Conservation (phyloP, 1,284 basidiomycete genomes). For the Melampsora larici-populina region DNA sequence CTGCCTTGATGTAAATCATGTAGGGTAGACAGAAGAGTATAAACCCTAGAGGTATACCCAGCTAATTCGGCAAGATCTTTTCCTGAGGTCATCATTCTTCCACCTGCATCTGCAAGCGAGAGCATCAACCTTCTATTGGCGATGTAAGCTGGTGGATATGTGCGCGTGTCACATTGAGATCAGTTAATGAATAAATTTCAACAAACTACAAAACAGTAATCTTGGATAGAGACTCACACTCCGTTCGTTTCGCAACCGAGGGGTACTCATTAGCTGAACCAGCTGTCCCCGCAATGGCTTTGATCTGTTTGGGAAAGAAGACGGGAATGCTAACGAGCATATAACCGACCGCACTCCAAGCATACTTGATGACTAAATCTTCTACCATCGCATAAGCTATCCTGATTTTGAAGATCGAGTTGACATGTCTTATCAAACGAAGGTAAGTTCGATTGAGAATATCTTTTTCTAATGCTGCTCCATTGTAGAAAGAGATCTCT, state of each 20-base stretch:
- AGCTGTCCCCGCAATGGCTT: slow-evolving; percentile 15
- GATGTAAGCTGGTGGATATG: slow-evolving; percentile 62
- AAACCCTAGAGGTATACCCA: slow-evolving; percentile 83
- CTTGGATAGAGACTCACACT: slow-evolving; percentile 19
- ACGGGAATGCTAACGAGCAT: slow-evolving; percentile 82
- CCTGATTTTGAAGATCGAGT: slow-evolving; percentile 80
- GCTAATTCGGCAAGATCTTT: slow-evolving; percentile 84
- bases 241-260: slow-evolving; percentile 43
- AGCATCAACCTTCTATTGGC: slow-evolving; percentile 88
- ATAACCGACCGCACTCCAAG: slow-evolving; percentile 88
- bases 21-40: slow-evolving; percentile 78
- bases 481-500: slow-evolving; percentile 94
- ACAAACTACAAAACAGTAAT: not conserved
- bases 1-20: slow-evolving; percentile 62
- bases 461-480: slow-evolving; percentile 75
- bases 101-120: slow-evolving; percentile 90
- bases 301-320: slow-evolving; percentile 56
- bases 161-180: not conserved
- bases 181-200: not conserved
- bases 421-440: slow-evolving; percentile 79
- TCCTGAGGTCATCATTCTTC: slow-evolving; percentile 59
- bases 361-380: slow-evolving; percentile 89
- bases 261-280: not conserved
- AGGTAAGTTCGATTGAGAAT: slow-evolving; percentile 78
- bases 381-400: slow-evolving; percentile 73